Conservation (phyloP, 1,284 basidiomycete genomes). For the Cutaneotrichosporon sp. region DNA sequence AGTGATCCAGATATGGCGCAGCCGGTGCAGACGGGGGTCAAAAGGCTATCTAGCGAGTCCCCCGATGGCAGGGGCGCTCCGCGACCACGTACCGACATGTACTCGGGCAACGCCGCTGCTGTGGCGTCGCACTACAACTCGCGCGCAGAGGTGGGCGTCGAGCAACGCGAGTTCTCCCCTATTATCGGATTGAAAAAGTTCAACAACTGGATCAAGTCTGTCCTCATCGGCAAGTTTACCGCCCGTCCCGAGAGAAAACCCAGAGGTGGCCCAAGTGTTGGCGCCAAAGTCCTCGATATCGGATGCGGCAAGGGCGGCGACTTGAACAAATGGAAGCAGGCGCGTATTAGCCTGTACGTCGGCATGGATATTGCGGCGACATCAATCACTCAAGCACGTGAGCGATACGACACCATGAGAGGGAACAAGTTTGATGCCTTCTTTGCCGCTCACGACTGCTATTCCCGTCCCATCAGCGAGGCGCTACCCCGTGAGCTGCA, state of each 20-base stretch:
- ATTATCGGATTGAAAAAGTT: conserved; percentile 96
- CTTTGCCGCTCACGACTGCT: conserved; percentile 88
- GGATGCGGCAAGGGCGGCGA: conserved; percentile 99
- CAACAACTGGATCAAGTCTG: conserved; percentile 99
- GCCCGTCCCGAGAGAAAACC: conserved; percentile 21
- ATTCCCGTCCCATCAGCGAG: conserved; percentile 63
- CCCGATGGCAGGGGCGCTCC: background rate
- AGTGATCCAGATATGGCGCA: background rate
- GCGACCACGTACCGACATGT: conserved; percentile 10
- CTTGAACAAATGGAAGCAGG: conserved; percentile 90
- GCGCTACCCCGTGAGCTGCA: conserved; percentile 62
- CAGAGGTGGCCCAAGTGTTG: conserved; percentile 16
- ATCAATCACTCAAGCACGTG: conserved; percentile 82
- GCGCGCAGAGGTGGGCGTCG: conserved; percentile 81
- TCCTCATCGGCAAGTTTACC: conserved; percentile 76
- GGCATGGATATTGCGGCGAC: conserved; percentile 86
- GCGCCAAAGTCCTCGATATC: conserved; percentile 79
- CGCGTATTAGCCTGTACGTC: conserved; percentile 71
- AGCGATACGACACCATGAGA: conserved; percentile 58
- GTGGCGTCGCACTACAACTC: conserved; percentile 63
- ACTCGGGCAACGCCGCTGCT: conserved; percentile 30
- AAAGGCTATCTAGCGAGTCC: background rate
- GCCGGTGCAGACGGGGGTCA: background rate
- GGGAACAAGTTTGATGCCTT: conserved; percentile 62
- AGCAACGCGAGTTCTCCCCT: conserved; percentile 79